Evolutionary conservation across 139 green algal genomes (phyloP).

Genomic region (Chlamydomonas sphaeroides): DNA sequence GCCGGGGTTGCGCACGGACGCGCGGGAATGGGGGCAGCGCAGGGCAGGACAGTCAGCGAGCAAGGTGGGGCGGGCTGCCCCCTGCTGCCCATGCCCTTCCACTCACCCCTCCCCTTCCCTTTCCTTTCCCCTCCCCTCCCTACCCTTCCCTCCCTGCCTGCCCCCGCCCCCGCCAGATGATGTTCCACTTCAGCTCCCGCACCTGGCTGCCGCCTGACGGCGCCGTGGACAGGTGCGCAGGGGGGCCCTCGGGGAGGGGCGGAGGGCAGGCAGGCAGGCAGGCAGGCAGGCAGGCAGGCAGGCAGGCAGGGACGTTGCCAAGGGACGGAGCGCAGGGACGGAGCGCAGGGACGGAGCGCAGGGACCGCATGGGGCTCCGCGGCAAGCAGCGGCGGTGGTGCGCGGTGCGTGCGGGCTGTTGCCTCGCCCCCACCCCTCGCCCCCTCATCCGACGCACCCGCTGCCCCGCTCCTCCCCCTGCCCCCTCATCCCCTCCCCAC

Average conservation of each 20-base stretch:
- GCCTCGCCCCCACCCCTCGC: no score
- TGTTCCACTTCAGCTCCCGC: conserved; percentile 61
- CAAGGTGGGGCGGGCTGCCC: no score
- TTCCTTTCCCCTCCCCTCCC: neutral
- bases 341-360: neutral
- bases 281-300: neutral
- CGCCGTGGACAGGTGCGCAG: neutral
- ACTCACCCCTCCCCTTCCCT: no score
- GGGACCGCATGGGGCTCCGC: no score
- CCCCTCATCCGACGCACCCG: neutral
- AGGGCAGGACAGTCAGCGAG: neutral
- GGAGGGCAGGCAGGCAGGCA: neutral
- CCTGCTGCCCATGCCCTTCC: neutral
- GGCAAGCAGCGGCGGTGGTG: no score
- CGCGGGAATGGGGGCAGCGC: no score
- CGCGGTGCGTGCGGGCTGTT: no score
- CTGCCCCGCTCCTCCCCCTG: neutral
- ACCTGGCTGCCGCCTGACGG: conserved; percentile 40
- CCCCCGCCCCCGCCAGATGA: neutral
- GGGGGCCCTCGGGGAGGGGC: no score
- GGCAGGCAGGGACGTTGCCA: no score
- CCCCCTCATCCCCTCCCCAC: neutral
- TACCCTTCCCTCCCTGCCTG: neutral
- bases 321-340: no score
- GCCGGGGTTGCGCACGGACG: no score